A percentile compares a stretch with the other conserved stretches of the same genome.
These are phyloP conservation scores for Phaseolus lunatus DNA, from an alignment of 306 rosid species.

Conservation along the genomic window DNA sequence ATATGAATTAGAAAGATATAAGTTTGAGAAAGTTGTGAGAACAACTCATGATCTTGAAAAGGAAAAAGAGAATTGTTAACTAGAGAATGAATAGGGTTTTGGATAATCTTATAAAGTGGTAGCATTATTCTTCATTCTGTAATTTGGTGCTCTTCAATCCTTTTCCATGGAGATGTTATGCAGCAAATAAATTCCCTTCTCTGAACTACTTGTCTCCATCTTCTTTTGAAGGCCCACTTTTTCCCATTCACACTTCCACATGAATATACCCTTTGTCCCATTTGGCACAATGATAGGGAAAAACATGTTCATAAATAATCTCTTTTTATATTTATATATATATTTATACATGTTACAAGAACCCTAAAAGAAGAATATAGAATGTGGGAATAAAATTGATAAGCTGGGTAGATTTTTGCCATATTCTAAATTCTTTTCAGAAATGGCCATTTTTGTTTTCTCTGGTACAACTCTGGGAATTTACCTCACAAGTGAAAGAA, in stretches of 20 bases:
- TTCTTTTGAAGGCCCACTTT: slow-evolving; percentile 29
- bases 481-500: slow-evolving; percentile 16
- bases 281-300: slow-evolving; percentile 22
- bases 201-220: slow-evolving; percentile 36
- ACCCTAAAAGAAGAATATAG: slow-evolving; percentile 20
- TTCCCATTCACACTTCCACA: slow-evolving; percentile 26
- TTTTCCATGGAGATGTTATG: slow-evolving; percentile 16
- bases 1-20: no score
- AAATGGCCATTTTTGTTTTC: background rate
- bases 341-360: background rate
- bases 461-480: background rate
- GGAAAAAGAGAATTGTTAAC: background rate
- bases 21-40: no score
- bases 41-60: background rate
- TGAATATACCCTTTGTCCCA: slow-evolving; percentile 47
- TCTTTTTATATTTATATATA: no score
- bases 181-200: slow-evolving; percentile 20
- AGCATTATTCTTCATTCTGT: background rate
- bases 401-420: slow-evolving; percentile 18
- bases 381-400: slow-evolving; percentile 27
- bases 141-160: slow-evolving; percentile 17
- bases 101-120: background rate
- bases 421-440: slow-evolving; percentile 39
- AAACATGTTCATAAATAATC: slow-evolving; percentile 14
- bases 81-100: no score